A percentile compares a stretch with the other conserved stretches of the same genome.
Conservation (phyloP, 2,329 filamentous ascomycete species). For the Arthrinium phaeospermum region DNA sequence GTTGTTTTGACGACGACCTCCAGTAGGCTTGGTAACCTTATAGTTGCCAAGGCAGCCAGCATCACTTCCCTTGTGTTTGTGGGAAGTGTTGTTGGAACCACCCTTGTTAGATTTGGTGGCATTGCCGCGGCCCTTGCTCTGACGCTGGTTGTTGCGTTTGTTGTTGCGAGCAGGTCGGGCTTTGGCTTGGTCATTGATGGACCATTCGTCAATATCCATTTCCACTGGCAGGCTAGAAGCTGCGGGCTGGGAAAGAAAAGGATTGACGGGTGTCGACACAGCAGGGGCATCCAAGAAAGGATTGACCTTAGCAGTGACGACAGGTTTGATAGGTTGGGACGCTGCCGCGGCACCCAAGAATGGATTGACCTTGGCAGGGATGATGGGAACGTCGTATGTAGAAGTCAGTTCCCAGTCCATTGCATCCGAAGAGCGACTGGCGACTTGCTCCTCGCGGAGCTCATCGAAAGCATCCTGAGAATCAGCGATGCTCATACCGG, state of each 20-base stretch:
- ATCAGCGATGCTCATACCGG: neutral
- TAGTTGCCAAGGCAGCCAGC: neutral
- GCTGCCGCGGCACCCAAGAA: neutral
- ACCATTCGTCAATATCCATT: conserved; percentile 6
- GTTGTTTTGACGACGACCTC: neutral
- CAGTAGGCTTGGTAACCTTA: neutral
- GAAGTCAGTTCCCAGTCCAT: neutral
- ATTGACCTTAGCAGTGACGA: neutral
- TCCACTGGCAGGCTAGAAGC: neutral
- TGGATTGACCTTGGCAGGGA: neutral
- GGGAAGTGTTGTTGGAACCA: neutral
- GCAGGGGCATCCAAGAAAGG: neutral
- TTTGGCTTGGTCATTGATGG: neutral
- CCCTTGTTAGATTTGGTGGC: neutral
- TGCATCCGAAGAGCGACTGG: neutral
- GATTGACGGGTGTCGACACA: neutral
- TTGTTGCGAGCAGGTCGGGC: neutral
- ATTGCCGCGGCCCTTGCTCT: neutral
- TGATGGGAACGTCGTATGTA: neutral
- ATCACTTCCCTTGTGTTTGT: neutral
- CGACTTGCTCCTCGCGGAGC: neutral
- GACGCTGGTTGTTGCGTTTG: neutral
- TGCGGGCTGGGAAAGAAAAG: neutral
- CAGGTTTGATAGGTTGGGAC: neutral
- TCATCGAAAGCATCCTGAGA: neutral